phyloP scores from a whole-genome alignment of 1,139 yeast genomes.

The Saccharomycopsis hybrid region DNA sequence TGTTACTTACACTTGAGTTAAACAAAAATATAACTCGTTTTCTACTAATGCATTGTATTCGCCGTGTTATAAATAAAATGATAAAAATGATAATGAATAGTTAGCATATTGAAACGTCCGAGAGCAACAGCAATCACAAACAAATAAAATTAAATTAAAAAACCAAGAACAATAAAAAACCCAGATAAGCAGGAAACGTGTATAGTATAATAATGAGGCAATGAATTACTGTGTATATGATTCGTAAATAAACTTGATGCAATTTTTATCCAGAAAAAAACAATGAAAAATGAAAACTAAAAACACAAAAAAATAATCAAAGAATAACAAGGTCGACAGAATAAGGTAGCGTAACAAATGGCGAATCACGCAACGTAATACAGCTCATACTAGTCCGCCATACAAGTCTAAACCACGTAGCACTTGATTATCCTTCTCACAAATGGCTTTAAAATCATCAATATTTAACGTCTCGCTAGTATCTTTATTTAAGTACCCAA shows the following conservation, averaged over 20 bases:
- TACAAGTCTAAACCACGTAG: constrained; percentile 73
- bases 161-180: too few relatives aligned
- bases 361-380: too few relatives aligned
- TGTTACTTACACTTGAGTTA: too few relatives aligned
- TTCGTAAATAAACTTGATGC: neutral
- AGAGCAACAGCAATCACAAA: too few relatives aligned
- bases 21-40: too few relatives aligned
- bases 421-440: constrained; percentile 77
- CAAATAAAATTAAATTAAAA: too few relatives aligned
- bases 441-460: constrained; percentile 79
- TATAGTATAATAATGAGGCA: neutral
- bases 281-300: neutral
- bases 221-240: neutral
- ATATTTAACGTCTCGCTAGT: constrained; percentile 60
- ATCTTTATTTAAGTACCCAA: constrained; percentile 65
- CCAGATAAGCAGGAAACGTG: too few relatives aligned
- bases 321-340: neutral
- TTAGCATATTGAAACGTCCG: too few relatives aligned
- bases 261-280: neutral
- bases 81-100: too few relatives aligned
- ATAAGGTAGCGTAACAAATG: neutral
- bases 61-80: too few relatives aligned
- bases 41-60: too few relatives aligned
- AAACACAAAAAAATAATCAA: neutral
- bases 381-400: constrained; percentile 68